Evolutionary conservation across 805 yeast genomes (phyloP).

Genomic region (Metschnikowia santaceciliae): DNA sequence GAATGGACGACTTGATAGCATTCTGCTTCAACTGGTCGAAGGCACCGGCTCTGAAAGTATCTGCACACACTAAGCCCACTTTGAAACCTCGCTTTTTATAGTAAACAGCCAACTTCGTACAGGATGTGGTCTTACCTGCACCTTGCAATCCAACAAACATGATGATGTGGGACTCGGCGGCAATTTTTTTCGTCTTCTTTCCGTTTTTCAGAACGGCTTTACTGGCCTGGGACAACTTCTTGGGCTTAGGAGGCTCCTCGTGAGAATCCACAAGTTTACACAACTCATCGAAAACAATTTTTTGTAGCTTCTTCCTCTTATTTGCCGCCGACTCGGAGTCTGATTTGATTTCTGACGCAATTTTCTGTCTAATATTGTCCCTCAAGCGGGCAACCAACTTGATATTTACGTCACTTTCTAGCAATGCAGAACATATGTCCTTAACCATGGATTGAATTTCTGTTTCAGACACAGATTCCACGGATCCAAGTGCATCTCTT

Average conservation of each 20-base stretch:
- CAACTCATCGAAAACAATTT: slow-evolving; percentile 90
- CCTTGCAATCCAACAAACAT: slow-evolving; percentile 99
- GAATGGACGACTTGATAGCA: slow-evolving; percentile 91
- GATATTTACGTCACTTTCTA: slow-evolving; percentile 93
- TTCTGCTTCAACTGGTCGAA: slow-evolving; percentile 97
- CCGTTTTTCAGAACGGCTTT: slow-evolving; percentile 24
- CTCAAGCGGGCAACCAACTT: slow-evolving; percentile 74
- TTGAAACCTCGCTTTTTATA: slow-evolving; percentile 91
- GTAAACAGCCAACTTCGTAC: slow-evolving; percentile 93
- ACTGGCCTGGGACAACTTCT: slow-evolving; percentile 52
- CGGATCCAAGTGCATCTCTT: slow-evolving; percentile 40
- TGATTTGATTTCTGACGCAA: slow-evolving; percentile 53
- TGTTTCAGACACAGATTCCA: slow-evolving; percentile 37
- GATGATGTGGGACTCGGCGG: slow-evolving; percentile 51
- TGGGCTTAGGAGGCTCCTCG: slow-evolving; percentile 68
- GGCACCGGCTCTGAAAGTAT: slow-evolving; percentile 99
- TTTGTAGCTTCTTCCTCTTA: slow-evolving; percentile 81
- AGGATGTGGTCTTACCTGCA: slow-evolving; percentile 97
- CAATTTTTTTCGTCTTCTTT: slow-evolving; percentile 20
- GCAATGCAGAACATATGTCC: slow-evolving; percentile 82
- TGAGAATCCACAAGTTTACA: slow-evolving; percentile 79
- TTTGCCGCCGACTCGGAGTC: slow-evolving; percentile 47
- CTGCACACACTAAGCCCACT: slow-evolving; percentile 97
- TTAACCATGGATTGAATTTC: slow-evolving; percentile 59
- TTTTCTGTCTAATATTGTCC: slow-evolving; percentile 46